Base-by-base conservation (phyloP, 1,284 basidiomycete genomes). In the Cerrena zonata region DNA sequence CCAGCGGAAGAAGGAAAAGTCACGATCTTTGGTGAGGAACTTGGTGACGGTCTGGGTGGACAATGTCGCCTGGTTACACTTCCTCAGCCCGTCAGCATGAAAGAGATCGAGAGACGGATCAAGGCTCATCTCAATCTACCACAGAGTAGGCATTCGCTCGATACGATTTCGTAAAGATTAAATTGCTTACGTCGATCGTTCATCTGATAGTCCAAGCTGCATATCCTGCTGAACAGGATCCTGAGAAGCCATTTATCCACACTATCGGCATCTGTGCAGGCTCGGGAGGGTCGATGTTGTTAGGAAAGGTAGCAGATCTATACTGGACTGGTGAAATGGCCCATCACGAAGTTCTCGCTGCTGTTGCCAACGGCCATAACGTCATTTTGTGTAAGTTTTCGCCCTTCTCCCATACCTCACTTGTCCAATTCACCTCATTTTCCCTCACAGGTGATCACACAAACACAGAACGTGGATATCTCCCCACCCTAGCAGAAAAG, bases 261-360 rank as follows among this genome's bases (percentile, higher is more conserved):
- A 65, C 77, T 24, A 78, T 94, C 51, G 91, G 89, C 43, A 84
- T 95, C 51, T 94, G 91, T 65, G 91, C 91, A 26, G 91, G 91
- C 24, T 84, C 86, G 21, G 91, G 91, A 47, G 87, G 80, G 1
- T 84, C 84, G 40, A 73, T 92, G 67, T 76, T 95, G 37, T 65
- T 75, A 38, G 84, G 79, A 45, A 75, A 80, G 49, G 69, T 79
- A 27, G 90, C 90, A 39, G 90, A 94, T 65, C 77, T 92, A 23
- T 89, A 89, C 65, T 77, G 92, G 59, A 95, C 92, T 1, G 92
- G 92, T n/a, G 92, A 94, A 68, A 91, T 94, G 90, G 68, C 78
- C 23, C 91, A 94, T 68, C 91, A 94, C 64, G 86, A 93, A 54
- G 82, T 93, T 44, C 74, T 94, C 24, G 86, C 89, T 2, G 78